Evolutionary conservation across 1,284 basidiomycete species (phyloP), one percentile per base, ranked within the genome.

Genomic region (Anthracocystis panici-leucophaei): DNA sequence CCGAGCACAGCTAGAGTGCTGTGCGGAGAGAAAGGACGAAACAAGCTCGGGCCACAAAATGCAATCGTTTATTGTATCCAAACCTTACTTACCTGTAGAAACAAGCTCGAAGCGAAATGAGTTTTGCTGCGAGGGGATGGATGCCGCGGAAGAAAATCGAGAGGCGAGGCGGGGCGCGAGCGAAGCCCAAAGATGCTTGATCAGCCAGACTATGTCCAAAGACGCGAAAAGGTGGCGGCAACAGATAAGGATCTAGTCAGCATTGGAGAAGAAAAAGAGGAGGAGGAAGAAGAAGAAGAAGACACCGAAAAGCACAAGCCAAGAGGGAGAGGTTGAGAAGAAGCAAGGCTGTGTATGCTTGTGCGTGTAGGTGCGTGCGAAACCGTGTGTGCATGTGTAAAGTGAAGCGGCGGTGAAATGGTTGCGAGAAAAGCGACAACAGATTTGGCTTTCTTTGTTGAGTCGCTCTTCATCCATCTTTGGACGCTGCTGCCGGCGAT

Each of bases 51-150:
- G 18, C 27, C 40, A 33, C 33, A 3, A 38, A 54, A 51, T 50
- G 33, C 42, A 52, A 25, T n/a, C 27, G 10, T 23, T 27, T 38
- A 45, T 44, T 25, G 58, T 41, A 18, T 38, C 23, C 21, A 42
- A 69, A 49, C 42, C 49, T 60, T 55, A 69, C 60, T 63, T 64
- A 69, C 66, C 51, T 40, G 23, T 38, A 12, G 12, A 12, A 38
- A 14, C 23, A 50, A 46, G 42, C 11, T 40, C 31, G 46, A 42
- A 49, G 45, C 52, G 61, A 52, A 59, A 59, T 57, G 45, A 63
- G 42, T 20, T 51, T 46, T 58, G 40, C 8, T 57, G 35, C 35
- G 16, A 11, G 23, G 55, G 18, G 31, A 20, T 31, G 11, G 51
- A 48, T 25, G 25, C 27, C 27, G 52, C 10, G 38, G 33, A 31